phyloP scores from a whole-genome alignment of 352 stramenopile species.

The Detonula confervacea region DNA sequence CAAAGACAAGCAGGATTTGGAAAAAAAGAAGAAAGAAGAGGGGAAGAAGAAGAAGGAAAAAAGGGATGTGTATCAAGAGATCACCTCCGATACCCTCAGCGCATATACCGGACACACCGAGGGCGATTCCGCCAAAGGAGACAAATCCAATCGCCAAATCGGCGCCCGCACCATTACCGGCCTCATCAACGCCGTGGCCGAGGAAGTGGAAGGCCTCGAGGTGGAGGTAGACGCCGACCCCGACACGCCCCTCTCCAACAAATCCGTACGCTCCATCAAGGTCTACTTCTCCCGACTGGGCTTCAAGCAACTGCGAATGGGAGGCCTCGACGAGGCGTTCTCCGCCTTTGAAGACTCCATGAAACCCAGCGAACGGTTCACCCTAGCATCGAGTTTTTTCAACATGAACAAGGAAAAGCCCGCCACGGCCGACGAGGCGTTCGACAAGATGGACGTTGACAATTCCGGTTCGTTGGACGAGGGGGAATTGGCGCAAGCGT shows the following conservation, averaged over 20 bases:
- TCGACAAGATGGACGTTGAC: constrained; percentile 81
- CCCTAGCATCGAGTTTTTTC: constrained; percentile 10
- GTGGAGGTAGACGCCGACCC: constrained; percentile 65
- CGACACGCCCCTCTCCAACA: constrained; percentile 68
- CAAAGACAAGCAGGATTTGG: not conserved
- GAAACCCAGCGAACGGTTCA: constrained; percentile 10
- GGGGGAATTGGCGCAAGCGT: constrained; percentile 71
- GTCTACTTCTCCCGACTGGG: constrained; percentile 81
- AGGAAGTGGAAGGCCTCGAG: constrained; percentile 75
- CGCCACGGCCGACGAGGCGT: constrained; percentile 73
- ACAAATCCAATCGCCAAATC: constrained; percentile 26
- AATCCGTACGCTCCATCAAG: constrained; percentile 73
- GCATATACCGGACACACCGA: not conserved
- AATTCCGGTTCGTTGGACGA: constrained; percentile 73
- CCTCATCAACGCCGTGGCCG: constrained; percentile 74
- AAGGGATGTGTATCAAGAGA: not conserved
- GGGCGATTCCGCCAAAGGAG: not conserved
- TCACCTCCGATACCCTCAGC: not conserved
- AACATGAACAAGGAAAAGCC: constrained; percentile 14
- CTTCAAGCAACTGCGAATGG: constrained; percentile 72
- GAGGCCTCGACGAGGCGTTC: constrained; percentile 46
- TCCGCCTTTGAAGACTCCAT: constrained; percentile 18
- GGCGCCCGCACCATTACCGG: constrained; percentile 72
- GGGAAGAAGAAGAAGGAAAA: too few species aligned
- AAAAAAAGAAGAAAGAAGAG: too few species aligned